These are phyloP conservation scores for Rhodosporidiobolus sp. DNA, from an alignment of 768 basidiomycete species.

Conservation along the genomic window DNA sequence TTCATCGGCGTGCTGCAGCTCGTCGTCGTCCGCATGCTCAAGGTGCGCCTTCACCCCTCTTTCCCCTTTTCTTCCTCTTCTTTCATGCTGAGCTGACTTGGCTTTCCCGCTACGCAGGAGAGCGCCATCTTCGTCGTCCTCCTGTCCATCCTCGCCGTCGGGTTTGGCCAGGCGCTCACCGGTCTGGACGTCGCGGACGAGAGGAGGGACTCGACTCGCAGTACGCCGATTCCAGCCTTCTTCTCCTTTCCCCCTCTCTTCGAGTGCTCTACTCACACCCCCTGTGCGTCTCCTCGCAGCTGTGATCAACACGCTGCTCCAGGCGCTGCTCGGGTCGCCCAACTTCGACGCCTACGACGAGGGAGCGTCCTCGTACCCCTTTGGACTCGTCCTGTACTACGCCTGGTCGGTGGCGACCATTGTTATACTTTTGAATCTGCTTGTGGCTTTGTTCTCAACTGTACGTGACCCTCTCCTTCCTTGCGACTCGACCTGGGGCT, in stretches of 20 bases:
- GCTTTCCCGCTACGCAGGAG: conserved; percentile 17
- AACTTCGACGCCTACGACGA: conserved; percentile 40
- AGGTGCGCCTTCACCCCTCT: background rate
- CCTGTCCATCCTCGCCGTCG: conserved; percentile 38
- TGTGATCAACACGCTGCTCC: conserved; percentile 49
- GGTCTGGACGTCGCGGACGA: conserved; percentile 52
- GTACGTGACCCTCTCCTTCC: too few species aligned
- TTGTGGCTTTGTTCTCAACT: conserved; percentile 53
- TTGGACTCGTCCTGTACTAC: conserved; percentile 40
- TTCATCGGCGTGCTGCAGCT: conserved; percentile 48
- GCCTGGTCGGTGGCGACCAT: conserved; percentile 51
- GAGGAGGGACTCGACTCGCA: conserved; percentile 40
- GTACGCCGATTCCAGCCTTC: background rate
- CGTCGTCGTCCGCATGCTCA: conserved; percentile 50
- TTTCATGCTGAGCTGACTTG: rapidly evolving
- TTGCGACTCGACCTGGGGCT: too few species aligned
- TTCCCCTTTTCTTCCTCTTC: background rate
- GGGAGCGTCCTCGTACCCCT: conserved; percentile 24
- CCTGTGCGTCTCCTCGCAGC: conserved; percentile 2
- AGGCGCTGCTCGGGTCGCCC: conserved; percentile 50
- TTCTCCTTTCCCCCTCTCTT: too few species aligned
- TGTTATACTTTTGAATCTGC: conserved; percentile 54
- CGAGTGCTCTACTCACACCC: conserved; percentile 16
- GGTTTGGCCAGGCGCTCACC: conserved; percentile 51
- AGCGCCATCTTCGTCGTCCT: conserved; percentile 51